A percentile compares a stretch with the other conserved stretches of the same genome.
phyloP scores from a whole-genome alignment of 2,329 filamentous ascomycete genomes.

The Talaromyces sp. region DNA sequence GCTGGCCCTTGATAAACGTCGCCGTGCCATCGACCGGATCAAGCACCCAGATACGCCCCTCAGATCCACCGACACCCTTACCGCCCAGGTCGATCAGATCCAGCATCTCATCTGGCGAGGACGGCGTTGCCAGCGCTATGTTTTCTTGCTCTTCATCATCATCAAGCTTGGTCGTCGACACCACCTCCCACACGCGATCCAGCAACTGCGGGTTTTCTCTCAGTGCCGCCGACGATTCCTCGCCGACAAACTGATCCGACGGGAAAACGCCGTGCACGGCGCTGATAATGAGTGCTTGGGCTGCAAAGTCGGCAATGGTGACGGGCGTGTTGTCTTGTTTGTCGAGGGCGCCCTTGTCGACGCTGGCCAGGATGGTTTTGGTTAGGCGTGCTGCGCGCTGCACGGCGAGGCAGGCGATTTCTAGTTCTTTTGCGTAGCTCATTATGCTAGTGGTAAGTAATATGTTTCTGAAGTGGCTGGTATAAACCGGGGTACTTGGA shows the following conservation, averaged over 20 bases:
- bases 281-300: slow-evolving; percentile 57
- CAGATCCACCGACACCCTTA: slow-evolving; percentile 33
- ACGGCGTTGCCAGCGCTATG: slow-evolving; percentile 34
- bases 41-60: slow-evolving; percentile 54
- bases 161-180: slow-evolving; percentile 33
- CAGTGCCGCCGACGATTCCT: slow-evolving; percentile 54
- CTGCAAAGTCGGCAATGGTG: slow-evolving; percentile 60
- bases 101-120: slow-evolving; percentile 52
- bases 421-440: slow-evolving; percentile 30
- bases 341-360: slow-evolving; percentile 48
- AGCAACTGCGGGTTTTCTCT: slow-evolving; percentile 45
- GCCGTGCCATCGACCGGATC: slow-evolving; percentile 63
- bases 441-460: neutral
- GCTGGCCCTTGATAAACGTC: slow-evolving; percentile 56
- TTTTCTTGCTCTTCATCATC: slow-evolving; percentile 11
- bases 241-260: slow-evolving; percentile 54
- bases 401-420: slow-evolving; percentile 42
- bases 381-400: slow-evolving; percentile 55
- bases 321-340: slow-evolving; percentile 58
- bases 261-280: slow-evolving; percentile 52
- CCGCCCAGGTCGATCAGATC: slow-evolving; percentile 57
- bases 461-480: neutral
- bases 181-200: slow-evolving; percentile 53
- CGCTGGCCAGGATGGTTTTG: slow-evolving; percentile 46
- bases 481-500: neutral